A percentile compares a stretch with the other conserved stretches of the same genome.
Evolutionary conservation across 2,329 filamentous ascomycete genomes (phyloP).

Genomic region (Ceratocystis alfenasii): DNA sequence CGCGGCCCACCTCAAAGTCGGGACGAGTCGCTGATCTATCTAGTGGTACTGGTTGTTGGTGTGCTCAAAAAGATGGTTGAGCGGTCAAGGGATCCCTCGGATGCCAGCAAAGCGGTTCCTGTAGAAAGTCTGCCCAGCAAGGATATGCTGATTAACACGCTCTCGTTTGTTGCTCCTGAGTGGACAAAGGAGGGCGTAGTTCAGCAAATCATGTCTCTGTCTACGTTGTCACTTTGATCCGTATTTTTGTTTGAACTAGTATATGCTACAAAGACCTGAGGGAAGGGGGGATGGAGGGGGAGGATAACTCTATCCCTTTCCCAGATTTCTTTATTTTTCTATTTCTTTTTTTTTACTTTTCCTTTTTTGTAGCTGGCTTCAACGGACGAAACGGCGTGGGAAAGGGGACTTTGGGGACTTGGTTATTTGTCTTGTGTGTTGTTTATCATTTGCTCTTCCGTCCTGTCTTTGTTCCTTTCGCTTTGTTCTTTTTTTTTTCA

Average conservation of each 20-base stretch:
- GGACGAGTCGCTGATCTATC: slow-evolving; percentile 46
- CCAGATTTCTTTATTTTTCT: slow-evolving; percentile 7
- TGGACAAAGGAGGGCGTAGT: slow-evolving; percentile 55
- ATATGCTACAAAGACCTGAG: not conserved
- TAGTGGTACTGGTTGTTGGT: slow-evolving; percentile 55
- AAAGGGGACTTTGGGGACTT: not conserved
- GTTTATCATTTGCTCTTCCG: not conserved
- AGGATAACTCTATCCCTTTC: slow-evolving; percentile 7
- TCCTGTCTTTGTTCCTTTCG: not conserved
- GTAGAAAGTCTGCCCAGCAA: slow-evolving; percentile 52
- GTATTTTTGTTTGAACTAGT: not conserved
- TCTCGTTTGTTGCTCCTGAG: slow-evolving; percentile 51
- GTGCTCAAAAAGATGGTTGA: slow-evolving; percentile 57
- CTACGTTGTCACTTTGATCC: slow-evolving; percentile 39
- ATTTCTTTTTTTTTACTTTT: not conserved
- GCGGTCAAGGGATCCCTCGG: slow-evolving; percentile 49
- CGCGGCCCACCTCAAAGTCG: slow-evolving; percentile 31
- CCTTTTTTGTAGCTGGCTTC: not conserved
- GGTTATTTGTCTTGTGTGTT: not conserved
- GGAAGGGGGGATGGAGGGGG: not conserved
- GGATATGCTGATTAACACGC: slow-evolving; percentile 53
- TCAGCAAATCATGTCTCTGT: slow-evolving; percentile 59
- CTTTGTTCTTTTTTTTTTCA: not conserved
- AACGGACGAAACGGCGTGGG: not conserved
- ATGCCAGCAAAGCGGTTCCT: slow-evolving; percentile 41